Conservation (phyloP, 2,329 filamentous ascomycete species). For the Monosporascus sp. region DNA sequence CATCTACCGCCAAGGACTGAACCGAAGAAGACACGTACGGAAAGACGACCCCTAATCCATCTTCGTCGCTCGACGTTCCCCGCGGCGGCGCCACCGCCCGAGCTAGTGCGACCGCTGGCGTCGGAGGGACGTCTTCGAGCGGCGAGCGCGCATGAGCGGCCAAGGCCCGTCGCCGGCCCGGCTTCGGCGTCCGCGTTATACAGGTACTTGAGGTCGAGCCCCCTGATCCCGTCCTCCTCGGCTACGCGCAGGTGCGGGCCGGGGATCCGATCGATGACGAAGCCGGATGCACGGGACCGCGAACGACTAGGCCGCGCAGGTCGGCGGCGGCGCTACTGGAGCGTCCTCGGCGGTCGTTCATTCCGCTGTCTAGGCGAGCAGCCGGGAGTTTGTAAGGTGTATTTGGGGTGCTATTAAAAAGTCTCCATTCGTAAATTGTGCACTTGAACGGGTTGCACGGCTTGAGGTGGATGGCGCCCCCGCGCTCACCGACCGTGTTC, state of each 20-base stretch:
- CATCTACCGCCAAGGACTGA: not conserved
- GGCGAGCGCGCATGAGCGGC: not conserved
- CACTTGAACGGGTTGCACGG: conserved; percentile 50
- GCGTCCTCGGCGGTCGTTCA: too few species aligned
- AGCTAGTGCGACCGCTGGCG: not conserved
- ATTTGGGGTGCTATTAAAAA: too few species aligned
- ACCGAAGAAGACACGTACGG: too few species aligned
- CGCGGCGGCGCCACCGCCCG: not conserved
- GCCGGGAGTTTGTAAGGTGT: too few species aligned
- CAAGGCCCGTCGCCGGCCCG: not conserved
- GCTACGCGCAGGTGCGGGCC: conserved; percentile 49
- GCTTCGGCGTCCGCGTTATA: conserved; percentile 26
- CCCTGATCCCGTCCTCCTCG: conserved; percentile 49
- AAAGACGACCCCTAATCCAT: not conserved
- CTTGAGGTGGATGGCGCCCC: conserved; percentile 42
- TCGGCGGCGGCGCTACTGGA: conserved; percentile 45
- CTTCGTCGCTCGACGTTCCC: not conserved
- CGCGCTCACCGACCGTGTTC: conserved; percentile 27
- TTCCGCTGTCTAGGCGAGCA: too few species aligned
- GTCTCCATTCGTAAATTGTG: too few species aligned
- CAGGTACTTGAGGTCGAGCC: conserved; percentile 47
- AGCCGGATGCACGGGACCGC: conserved; percentile 45
- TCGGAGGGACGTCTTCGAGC: conserved; percentile 1
- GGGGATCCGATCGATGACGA: conserved; percentile 53
- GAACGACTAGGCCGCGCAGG: conserved; percentile 52